phyloP scores from a whole-genome alignment of 2,329 filamentous ascomycete species.

The Huntiella omanensis region DNA sequence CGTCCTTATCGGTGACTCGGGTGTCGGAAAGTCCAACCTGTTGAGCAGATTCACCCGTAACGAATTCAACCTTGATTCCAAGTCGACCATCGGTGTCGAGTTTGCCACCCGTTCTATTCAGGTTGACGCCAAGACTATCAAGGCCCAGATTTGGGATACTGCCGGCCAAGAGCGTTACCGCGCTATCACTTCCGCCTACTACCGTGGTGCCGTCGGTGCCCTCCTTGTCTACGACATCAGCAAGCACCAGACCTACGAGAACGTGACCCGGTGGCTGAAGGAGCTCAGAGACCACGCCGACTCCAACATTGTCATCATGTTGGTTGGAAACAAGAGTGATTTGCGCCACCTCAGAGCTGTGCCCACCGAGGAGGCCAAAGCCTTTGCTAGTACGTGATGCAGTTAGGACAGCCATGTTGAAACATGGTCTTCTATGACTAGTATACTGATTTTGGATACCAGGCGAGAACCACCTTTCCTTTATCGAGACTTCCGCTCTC shows the following conservation, averaged over 20 bases:
- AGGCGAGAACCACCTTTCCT: slow-evolving; percentile 97
- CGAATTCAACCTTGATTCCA: slow-evolving; percentile 99
- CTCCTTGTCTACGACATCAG: slow-evolving; percentile 98
- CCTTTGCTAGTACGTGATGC: slow-evolving; percentile 65
- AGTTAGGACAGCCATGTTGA: not conserved
- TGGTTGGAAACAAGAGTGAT: slow-evolving; percentile 99
- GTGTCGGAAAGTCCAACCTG: slow-evolving; percentile 99
- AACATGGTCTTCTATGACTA: not conserved
- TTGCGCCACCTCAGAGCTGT: slow-evolving; percentile 94
- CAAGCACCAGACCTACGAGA: slow-evolving; percentile 99
- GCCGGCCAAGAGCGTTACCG: slow-evolving; percentile 97
- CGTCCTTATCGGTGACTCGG: slow-evolving; percentile 96
- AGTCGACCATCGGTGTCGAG: slow-evolving; percentile 98
- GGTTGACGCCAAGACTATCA: slow-evolving; percentile 99
- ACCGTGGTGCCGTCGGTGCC: slow-evolving; percentile 90
- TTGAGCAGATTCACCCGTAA: slow-evolving; percentile 98
- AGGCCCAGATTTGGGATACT: slow-evolving; percentile 99
- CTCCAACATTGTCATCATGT: slow-evolving; percentile 98
- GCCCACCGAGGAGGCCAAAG: slow-evolving; percentile 92
- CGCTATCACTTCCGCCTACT: slow-evolving; percentile 97
- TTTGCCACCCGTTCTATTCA: slow-evolving; percentile 97
- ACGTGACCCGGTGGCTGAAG: slow-evolving; percentile 97
- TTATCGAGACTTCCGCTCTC: slow-evolving; percentile 97
- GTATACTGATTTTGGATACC: slow-evolving; percentile 7
- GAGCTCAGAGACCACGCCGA: slow-evolving; percentile 95